Evolutionary conservation across 2,329 filamentous ascomycete genomes (phyloP).

Genomic region (Pseudogymnoascus sp.): DNA sequence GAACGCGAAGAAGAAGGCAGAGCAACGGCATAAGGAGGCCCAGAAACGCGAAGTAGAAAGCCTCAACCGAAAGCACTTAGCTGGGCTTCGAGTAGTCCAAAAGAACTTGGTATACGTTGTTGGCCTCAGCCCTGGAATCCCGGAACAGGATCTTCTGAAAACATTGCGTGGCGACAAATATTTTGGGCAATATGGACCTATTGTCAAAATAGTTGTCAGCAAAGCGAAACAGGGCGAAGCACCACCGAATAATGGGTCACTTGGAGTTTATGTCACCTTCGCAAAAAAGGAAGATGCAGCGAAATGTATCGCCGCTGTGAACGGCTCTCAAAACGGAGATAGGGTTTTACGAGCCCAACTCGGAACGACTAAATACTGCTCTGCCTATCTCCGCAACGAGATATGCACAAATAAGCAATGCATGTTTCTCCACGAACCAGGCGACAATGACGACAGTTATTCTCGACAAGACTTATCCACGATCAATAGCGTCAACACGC

Average conservation of each 20-base stretch:
- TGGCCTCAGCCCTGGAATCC: slow-evolving; percentile 81
- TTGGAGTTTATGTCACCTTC: slow-evolving; percentile 98
- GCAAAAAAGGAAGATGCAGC: slow-evolving; percentile 84
- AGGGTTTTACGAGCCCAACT: slow-evolving; percentile 69
- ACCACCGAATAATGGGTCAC: slow-evolving; percentile 64
- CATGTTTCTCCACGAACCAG: slow-evolving; percentile 96
- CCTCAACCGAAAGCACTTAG: slow-evolving; percentile 89
- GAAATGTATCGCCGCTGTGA: slow-evolving; percentile 82
- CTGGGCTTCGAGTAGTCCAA: slow-evolving; percentile 91
- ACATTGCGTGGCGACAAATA: slow-evolving; percentile 87
- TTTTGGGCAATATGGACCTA: slow-evolving; percentile 97
- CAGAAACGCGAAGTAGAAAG: slow-evolving; percentile 96
- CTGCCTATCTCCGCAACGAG: slow-evolving; percentile 89
- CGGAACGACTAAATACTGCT: slow-evolving; percentile 98
- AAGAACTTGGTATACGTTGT: slow-evolving; percentile 99
- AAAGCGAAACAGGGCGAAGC: slow-evolving; percentile 66
- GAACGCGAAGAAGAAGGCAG: slow-evolving; percentile 85
- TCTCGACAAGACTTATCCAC: slow-evolving; percentile 90
- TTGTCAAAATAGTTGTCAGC: slow-evolving; percentile 97
- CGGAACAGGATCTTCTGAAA: slow-evolving; percentile 85
- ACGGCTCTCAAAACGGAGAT: slow-evolving; percentile 87
- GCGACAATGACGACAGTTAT: slow-evolving; percentile 97
- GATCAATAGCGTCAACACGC: slow-evolving; percentile 79
- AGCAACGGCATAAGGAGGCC: slow-evolving; percentile 82
- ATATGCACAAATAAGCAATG: slow-evolving; percentile 92